Evolutionary conservation across 2,329 filamentous ascomycete species (phyloP).

Genomic region (Arthrocladium fulminans): DNA sequence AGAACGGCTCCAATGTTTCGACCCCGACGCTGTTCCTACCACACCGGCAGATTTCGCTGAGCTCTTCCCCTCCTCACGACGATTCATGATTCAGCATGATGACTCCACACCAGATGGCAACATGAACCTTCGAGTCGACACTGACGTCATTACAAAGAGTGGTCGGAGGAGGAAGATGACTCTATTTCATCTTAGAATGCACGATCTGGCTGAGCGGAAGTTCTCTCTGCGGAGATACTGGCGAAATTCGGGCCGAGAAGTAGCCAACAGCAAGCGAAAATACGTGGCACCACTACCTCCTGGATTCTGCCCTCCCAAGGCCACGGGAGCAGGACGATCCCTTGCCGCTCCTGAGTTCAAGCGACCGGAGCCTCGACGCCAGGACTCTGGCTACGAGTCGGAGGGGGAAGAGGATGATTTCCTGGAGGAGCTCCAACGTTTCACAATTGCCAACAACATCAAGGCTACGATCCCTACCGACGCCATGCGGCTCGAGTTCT

Average conservation of each 20-base stretch:
- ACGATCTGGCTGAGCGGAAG: constrained; percentile 74
- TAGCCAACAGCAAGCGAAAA: constrained; percentile 73
- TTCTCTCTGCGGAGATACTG: constrained; percentile 90
- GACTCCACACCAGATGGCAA: constrained; percentile 85
- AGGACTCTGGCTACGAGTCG: constrained; percentile 51
- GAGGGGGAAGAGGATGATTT: constrained; percentile 35
- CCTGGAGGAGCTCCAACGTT: constrained; percentile 15
- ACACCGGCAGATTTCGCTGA: constrained; percentile 73
- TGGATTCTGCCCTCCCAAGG: neutral
- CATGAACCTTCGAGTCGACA: constrained; percentile 91
- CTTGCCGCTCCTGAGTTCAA: constrained; percentile 49
- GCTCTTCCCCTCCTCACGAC: constrained; percentile 76
- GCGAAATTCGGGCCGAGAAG: constrained; percentile 83
- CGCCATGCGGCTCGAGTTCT: constrained; percentile 83
- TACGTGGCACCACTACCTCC: constrained; percentile 46
- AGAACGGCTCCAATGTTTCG: constrained; percentile 49
- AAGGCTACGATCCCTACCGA: constrained; percentile 49
- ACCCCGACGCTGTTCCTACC: constrained; percentile 61
- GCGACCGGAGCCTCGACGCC: constrained; percentile 43
- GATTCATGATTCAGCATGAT: constrained; percentile 77
- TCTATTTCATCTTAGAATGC: constrained; percentile 91
- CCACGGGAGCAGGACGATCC: neutral
- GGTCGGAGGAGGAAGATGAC: constrained; percentile 56
- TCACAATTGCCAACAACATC: constrained; percentile 15
- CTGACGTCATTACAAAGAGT: constrained; percentile 52